Percentiles rank a stretch among this genome's conserved stretches.
Evolutionary conservation across 179 eudicot genomes (phyloP).

Genomic region (Beta macrorhiza): DNA sequence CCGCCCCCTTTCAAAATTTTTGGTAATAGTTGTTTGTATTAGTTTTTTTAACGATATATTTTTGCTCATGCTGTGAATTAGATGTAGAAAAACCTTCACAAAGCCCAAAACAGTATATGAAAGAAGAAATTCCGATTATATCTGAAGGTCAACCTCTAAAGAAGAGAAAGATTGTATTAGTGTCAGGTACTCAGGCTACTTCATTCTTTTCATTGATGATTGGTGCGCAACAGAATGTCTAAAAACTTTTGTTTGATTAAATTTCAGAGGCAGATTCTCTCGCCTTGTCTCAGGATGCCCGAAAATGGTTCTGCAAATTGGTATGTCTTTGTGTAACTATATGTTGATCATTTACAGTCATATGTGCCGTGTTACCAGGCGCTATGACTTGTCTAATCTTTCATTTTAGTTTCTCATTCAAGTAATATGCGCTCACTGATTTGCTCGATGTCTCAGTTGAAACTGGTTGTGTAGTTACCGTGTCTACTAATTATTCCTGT

Average conservation of each 20-base stretch:
- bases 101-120: not conserved
- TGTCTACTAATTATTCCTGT: not conserved
- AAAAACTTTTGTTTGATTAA: not conserved
- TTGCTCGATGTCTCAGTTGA: not conserved
- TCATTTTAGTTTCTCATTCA: too few species aligned
- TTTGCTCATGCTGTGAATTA: conserved; percentile 4
- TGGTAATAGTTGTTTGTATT: not conserved
- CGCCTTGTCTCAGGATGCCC: conserved; percentile 21
- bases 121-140: not conserved
- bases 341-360: conserved; percentile 1
- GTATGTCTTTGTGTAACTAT: conserved; percentile 24
- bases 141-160: conserved; percentile 27
- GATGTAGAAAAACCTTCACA: not conserved
- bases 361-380: too few species aligned
- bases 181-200: conserved; percentile 8
- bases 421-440: too few species aligned
- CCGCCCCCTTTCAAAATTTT: not conserved
- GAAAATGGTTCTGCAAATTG: conserved; percentile 22
- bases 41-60: not conserved
- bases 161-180: conserved; percentile 21
- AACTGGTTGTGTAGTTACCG: not conserved
- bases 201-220: not conserved
- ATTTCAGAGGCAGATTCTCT: conserved; percentile 14
- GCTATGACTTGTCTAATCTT: too few species aligned
- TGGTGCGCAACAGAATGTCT: not conserved